Evolutionary conservation across 176 grass and related monocot genomes (phyloP), one percentile per base, ranked within the genome.

Genomic region (Triticum timopheevii): DNA sequence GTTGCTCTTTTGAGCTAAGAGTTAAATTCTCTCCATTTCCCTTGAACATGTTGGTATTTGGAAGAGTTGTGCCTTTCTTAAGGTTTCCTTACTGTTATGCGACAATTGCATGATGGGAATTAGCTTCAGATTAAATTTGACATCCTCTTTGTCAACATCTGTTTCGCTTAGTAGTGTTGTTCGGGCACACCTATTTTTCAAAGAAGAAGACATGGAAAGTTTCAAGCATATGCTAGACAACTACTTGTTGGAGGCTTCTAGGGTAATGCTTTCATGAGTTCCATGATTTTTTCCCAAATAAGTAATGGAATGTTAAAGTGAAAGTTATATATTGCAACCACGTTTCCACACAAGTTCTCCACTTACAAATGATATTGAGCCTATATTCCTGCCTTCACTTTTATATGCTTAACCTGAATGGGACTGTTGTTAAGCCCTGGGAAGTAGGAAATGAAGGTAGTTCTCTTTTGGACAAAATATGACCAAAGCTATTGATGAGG

Each of bases 21-120:
- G 93, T 98, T 98, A 93, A 98, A 98, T 89, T 98, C 96, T 98
- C 93, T 98, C 96, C 96, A 98, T 98, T 92, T 94, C 92, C 96
- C 96, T 91, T 78, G 59, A 52, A 24, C 35, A 64, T 25, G 65
- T 85, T 72, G 36, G 86, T 77, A 54, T 83, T 88, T 65, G 38
- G 16, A 42, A 17, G 22, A 70, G 64, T 61, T 19, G 6, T 27
- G 58, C 77, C 47, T 81, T 87, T 87, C 85, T 91, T 76, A 80
- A 76, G 89, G 81, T 84, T 47, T 56, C 23, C 44, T 76, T 67
- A 40, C 62, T 65, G 42, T 87, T 80, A 88, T 92, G 83, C 23
- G 13, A 76, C 52, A 87, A 31, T 83, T 80, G 79, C 84, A 84
- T 87, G 80, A 76, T 80, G 71, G 71, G 62, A 28, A 28, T 15